Conservation (phyloP, 257 asterid species). For the Solanum dulcamara region DNA sequence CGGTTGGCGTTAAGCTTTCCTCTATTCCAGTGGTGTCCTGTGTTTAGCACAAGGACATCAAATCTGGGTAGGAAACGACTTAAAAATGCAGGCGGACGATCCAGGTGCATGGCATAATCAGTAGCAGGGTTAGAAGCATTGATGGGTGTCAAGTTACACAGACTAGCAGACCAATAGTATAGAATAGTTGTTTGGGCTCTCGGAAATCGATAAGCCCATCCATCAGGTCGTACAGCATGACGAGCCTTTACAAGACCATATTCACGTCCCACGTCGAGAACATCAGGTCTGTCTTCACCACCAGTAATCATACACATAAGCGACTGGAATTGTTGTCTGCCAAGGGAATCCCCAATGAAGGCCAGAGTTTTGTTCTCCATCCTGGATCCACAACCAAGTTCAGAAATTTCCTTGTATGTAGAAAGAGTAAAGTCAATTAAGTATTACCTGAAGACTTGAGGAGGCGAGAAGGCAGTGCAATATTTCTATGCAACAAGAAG, state of each 20-base stretch:
- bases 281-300: constrained; percentile 71
- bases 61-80: constrained; percentile 45
- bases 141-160: constrained; percentile 66
- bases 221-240: constrained; percentile 77
- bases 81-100: constrained; percentile 75
- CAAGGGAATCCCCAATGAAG: constrained; percentile 84
- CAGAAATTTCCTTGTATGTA: neutral
- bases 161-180: constrained; percentile 96
- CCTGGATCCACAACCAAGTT: constrained; percentile 30
- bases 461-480: neutral
- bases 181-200: constrained; percentile 73
- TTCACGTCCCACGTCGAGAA: constrained; percentile 60
- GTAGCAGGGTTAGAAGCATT: constrained; percentile 26
- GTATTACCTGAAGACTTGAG: neutral
- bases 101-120: constrained; percentile 82
- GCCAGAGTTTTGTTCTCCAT: constrained; percentile 82
- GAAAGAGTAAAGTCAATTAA: neutral
- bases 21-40: constrained; percentile 96
- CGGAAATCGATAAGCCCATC: constrained; percentile 88
- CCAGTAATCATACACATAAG: constrained; percentile 90
- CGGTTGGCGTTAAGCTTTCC: constrained; percentile 73
- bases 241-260: constrained; percentile 84
- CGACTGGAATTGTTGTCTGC: constrained; percentile 93
- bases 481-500: neutral
- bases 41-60: constrained; percentile 63